These are phyloP conservation scores for Alternaria sp. DNA, from an alignment of 2,329 filamentous ascomycete genomes.

Conservation along the genomic window DNA sequence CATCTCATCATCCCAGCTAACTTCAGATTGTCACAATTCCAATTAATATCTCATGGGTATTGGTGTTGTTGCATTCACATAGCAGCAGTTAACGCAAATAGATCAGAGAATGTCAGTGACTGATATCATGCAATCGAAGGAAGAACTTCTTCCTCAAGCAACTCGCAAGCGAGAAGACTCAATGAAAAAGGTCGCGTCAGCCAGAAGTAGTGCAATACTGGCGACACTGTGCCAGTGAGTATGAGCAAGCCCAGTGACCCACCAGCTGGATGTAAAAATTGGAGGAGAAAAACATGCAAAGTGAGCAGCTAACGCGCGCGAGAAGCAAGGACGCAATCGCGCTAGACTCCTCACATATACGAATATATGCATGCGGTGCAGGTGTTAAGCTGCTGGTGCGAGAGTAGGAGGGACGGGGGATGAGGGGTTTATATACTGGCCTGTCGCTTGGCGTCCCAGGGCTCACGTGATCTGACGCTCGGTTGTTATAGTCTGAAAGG, in stretches of 20 bases:
- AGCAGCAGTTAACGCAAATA: background rate
- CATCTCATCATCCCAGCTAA: background rate
- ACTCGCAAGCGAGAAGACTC: constrained; percentile 23
- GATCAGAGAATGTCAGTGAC: background rate
- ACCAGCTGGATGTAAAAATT: constrained; percentile 17
- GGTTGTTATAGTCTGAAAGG: background rate
- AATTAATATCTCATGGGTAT: background rate
- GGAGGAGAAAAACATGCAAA: too few relatives aligned
- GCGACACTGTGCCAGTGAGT: constrained; percentile 20
- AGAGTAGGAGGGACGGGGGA: background rate
- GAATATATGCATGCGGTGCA: too few relatives aligned
- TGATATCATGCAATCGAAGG: background rate
- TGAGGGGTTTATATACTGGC: background rate
- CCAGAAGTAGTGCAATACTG: constrained; percentile 24
- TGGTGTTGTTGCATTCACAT: background rate
- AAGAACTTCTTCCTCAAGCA: constrained; percentile 27
- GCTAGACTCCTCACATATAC: too few relatives aligned
- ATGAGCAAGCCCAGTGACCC: constrained; percentile 22
- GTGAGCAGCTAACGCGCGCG: too few relatives aligned
- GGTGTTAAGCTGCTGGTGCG: background rate
- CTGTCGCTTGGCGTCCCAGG: background rate
- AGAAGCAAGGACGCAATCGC: too few relatives aligned
- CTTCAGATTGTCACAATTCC: background rate
- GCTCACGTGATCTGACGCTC: background rate
- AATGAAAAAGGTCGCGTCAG: constrained; percentile 30